Conservation (phyloP, 495 filamentous ascomycete species). For the Stereocaulon alpinum region DNA sequence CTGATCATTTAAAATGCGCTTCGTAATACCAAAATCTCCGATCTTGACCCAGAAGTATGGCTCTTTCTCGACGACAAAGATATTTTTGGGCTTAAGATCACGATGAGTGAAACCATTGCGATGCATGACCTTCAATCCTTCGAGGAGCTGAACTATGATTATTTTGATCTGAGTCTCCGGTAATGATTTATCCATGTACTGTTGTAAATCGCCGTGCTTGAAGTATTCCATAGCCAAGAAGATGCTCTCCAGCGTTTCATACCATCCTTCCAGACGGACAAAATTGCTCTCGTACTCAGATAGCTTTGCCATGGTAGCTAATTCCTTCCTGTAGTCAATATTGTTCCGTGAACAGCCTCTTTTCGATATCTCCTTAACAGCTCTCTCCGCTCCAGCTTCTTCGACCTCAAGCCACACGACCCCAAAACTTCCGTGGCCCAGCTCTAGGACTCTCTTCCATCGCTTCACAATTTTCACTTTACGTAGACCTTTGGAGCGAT, state of each 20-base stretch:
- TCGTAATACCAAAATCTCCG: constrained; percentile 42
- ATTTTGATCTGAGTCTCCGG: constrained; percentile 31
- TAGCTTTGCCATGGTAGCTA: too few species aligned
- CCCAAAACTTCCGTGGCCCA: too few species aligned
- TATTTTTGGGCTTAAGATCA: constrained; percentile 41
- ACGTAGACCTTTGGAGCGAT: too few species aligned
- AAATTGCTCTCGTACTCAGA: neutral
- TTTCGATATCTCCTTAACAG: too few species aligned
- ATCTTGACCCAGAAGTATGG: constrained; percentile 32
- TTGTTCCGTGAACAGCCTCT: too few species aligned
- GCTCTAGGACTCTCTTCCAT: too few species aligned
- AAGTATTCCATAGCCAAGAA: constrained; percentile 35
- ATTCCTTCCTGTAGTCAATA: too few species aligned
- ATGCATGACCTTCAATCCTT: constrained; percentile 39
- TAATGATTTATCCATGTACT: constrained; percentile 12
- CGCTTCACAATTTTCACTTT: too few species aligned
- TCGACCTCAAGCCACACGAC: too few species aligned
- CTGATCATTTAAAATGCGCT: constrained; percentile 18
- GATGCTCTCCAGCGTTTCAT: constrained; percentile 22
- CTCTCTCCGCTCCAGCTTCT: too few species aligned
- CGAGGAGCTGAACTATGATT: constrained; percentile 34
- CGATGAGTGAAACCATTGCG: constrained; percentile 37
- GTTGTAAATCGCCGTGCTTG: constrained; percentile 20
- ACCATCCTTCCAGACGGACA: constrained; percentile 20
- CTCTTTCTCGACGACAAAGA: constrained; percentile 11